phyloP scores from a whole-genome alignment of 805 yeast genomes.

The Schwanniomyces yamadae region DNA sequence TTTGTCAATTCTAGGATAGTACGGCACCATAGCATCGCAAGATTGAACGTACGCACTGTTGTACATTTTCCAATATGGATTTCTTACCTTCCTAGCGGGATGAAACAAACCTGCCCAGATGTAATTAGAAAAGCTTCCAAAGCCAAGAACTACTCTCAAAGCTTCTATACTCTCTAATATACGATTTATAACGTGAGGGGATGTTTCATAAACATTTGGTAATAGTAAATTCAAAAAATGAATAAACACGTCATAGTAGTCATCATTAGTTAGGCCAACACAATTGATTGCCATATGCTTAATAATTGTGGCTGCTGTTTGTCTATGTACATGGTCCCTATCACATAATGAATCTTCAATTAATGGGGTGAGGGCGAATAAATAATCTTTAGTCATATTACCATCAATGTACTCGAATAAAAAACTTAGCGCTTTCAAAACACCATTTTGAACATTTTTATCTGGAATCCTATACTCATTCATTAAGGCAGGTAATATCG shows the following conservation, averaged over 20 bases:
- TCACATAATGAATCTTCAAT: conserved; percentile 88
- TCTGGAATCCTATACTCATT: conserved; percentile 93
- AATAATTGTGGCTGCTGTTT: conserved; percentile 88
- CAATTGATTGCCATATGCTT: conserved; percentile 80
- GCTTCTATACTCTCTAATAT: conserved; percentile 79
- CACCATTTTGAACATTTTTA: conserved; percentile 92
- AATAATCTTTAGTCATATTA: conserved; percentile 69
- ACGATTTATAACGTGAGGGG: conserved; percentile 90
- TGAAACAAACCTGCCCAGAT: conserved; percentile 88
- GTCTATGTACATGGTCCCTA: conserved; percentile 89
- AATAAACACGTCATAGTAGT: conserved; percentile 58
- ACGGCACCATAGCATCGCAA: conserved; percentile 76
- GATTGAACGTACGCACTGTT: conserved; percentile 73
- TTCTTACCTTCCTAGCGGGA: conserved; percentile 85
- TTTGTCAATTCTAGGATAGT: conserved; percentile 61
- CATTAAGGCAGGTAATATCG: conserved; percentile 92
- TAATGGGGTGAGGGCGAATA: conserved; percentile 75
- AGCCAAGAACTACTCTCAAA: conserved; percentile 68
- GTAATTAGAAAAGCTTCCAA: conserved; percentile 72
- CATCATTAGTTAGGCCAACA: conserved; percentile 72
- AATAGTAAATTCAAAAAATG: conserved; percentile 77
- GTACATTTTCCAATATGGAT: conserved; percentile 81
- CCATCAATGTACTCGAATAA: conserved; percentile 90
- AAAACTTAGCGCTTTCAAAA: conserved; percentile 84
- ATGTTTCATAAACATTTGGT: conserved; percentile 91